Conservation (phyloP, 179 eudicot genomes). For the Actinidia chinensis region DNA sequence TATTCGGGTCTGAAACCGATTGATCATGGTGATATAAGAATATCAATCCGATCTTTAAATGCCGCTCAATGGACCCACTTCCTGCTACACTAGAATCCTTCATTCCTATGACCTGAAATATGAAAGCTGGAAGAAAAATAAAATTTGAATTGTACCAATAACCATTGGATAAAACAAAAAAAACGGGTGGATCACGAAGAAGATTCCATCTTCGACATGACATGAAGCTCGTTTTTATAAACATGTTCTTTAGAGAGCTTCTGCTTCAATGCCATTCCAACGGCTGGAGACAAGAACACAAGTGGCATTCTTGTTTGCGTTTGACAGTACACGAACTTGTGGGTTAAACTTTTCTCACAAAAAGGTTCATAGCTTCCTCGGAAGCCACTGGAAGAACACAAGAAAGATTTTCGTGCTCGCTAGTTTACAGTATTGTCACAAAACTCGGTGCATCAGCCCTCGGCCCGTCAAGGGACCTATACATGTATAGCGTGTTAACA, state of each 20-base stretch:
- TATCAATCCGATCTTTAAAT: conserved; percentile 19
- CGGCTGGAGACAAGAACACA: conserved; percentile 18
- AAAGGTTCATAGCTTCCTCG: neutral
- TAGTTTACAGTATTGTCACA: conserved; percentile 59
- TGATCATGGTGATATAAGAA: conserved; percentile 9
- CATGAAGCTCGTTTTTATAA: conserved; percentile 1
- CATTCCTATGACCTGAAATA: conserved; percentile 33
- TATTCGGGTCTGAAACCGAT: conserved; percentile 5
- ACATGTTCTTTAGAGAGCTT: conserved; percentile 17
- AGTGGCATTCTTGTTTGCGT: neutral
- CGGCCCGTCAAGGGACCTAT: conserved; percentile 79
- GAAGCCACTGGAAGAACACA: neutral
- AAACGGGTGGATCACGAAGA: conserved; percentile 24
- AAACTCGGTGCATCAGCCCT: conserved; percentile 63
- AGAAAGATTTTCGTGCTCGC: neutral
- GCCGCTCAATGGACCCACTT: conserved; percentile 25
- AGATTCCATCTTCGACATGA: neutral
- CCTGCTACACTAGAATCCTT: conserved; percentile 21
- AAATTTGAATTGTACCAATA: conserved; percentile 26
- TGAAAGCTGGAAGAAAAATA: conserved; percentile 28
- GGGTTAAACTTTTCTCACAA: conserved; percentile 6
- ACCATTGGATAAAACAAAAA: conserved; percentile 29
- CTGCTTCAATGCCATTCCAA: conserved; percentile 14
- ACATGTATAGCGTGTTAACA: conserved; percentile 67
- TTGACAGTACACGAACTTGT: conserved; percentile 14